Base-by-base conservation (phyloP, 192 early-diverging fungal genomes). In the Podila verticillata region DNA sequence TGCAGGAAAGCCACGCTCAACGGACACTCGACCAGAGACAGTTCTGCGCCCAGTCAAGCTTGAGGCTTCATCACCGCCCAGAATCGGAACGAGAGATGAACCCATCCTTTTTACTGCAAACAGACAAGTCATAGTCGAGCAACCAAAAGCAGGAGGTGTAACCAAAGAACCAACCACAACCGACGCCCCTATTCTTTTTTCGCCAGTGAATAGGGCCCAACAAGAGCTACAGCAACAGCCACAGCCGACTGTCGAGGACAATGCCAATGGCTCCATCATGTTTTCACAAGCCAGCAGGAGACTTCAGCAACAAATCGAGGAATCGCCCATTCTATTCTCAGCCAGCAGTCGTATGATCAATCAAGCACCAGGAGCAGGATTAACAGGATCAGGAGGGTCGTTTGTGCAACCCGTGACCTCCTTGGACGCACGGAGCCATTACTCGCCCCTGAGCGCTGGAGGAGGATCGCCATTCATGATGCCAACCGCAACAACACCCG, bases 41-140 rank as follows among this genome's bases (percentile, higher is more conserved):
- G 17, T 7, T 17, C 5, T 54, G 22, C 51, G 22, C 24, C 20
- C 51, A 24, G 51, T 54, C 51, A 54, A 54, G 51, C 10, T 26
- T 6, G 51, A 54, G 51, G 2, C 22, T 26, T 7, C 20, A 54
- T 54, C 51, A n/a, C 51, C 51, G 2, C 20, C 24, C 51, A 54
- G 22, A 26, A 26, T 54, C 51, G 8, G 20, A 4, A 54, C 51
- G 7, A 26, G 34, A 20, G 59, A 48, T 22, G 75, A 78, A 0
- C 75, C 68, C 17, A 71, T 79, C 54, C 29, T 79, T 24, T 79
- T 79, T 28, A 28, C 69, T 13, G 75, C 75, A 4, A 66, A 48
- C 56, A 54, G 75, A 32, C 48, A 66, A 31, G 59, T 66, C 19
- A 62, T n/a, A n/a, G n/a, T 66, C 15, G 57, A 65, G 7, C 68